These are phyloP conservation scores for Striga asiatica DNA, from an alignment of 257 asterid genomes.

Conservation along the genomic window DNA sequence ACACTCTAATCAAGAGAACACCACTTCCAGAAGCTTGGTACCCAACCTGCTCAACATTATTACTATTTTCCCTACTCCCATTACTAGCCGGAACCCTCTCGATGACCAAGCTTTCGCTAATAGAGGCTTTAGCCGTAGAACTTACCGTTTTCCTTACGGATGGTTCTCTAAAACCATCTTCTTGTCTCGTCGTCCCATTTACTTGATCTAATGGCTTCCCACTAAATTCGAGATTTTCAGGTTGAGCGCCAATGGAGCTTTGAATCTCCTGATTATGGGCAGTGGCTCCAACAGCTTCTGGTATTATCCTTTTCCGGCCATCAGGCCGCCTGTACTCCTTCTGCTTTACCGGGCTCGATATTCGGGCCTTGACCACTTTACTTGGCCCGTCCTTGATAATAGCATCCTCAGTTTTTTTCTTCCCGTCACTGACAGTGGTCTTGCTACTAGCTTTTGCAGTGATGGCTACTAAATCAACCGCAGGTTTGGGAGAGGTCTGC, in stretches of 20 bases:
- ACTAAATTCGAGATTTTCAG: conserved; percentile 43
- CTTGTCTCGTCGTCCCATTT: conserved; percentile 19
- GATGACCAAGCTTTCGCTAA: conserved; percentile 70
- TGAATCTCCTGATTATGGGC: too few relatives aligned
- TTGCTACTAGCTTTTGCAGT: conserved; percentile 29
- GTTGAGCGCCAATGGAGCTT: too few relatives aligned
- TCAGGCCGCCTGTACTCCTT: conserved; percentile 90
- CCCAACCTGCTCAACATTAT: conserved; percentile 55
- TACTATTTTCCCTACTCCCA: conserved; percentile 48
- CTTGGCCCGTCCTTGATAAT: conserved; percentile 26
- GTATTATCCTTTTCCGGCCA: conserved; percentile 98
- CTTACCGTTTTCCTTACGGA: conserved; percentile 33
- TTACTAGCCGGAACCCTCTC: conserved; percentile 65
- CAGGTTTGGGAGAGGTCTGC: conserved; percentile 42
- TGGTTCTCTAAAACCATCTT: too few relatives aligned
- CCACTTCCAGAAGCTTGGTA: conserved; percentile 28
- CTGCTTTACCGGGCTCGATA: conserved; percentile 86
- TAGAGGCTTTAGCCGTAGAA: conserved; percentile 70
- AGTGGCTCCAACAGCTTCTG: conserved; percentile 90
- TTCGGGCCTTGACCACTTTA: conserved; percentile 36
- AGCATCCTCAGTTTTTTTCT: conserved; percentile 32
- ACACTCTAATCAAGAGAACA: conserved; percentile 54
- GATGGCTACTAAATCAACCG: too few relatives aligned
- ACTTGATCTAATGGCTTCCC: conserved; percentile 26
- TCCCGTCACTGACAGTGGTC: conserved; percentile 34